Evolutionary conservation across 106 monocot genomes (phyloP).

Genomic region (Apostasia shenzhenica): DNA sequence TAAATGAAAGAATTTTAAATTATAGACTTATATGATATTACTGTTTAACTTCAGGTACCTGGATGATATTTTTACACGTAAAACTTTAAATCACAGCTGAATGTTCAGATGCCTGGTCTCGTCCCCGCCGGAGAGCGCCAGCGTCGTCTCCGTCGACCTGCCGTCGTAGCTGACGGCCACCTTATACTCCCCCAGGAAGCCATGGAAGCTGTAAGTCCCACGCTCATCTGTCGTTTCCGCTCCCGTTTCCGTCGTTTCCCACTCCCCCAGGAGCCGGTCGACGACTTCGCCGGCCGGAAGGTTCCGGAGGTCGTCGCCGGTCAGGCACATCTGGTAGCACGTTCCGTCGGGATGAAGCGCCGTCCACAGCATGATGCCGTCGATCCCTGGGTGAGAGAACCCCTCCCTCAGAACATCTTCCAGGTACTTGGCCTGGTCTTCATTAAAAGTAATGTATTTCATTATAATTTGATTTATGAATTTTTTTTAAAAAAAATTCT

Average conservation of each 20-base stretch:
- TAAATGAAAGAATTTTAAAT: too few relatives aligned
- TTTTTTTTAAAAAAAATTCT: too few relatives aligned
- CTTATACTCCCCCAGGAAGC: constrained; percentile 74
- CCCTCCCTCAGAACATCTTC: constrained; percentile 88
- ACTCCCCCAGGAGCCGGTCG: constrained; percentile 66
- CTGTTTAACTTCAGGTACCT: too few relatives aligned
- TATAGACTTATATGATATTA: too few relatives aligned
- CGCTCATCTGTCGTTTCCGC: constrained; percentile 65
- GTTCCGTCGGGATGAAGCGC: constrained; percentile 51
- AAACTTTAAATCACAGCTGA: constrained; percentile 28
- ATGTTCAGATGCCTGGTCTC: constrained; percentile 83
- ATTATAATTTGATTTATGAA: too few relatives aligned
- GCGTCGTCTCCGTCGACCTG: constrained; percentile 37
- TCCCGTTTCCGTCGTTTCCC: constrained; percentile 42
- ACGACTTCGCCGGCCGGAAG: constrained; percentile 73
- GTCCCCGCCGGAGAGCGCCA: constrained; percentile 50
- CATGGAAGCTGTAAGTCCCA: constrained; percentile 60
- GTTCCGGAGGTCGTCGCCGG: constrained; percentile 55
- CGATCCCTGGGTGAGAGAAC: constrained; percentile 64
- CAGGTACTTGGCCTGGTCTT: constrained; percentile 54
- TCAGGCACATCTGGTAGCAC: constrained; percentile 97
- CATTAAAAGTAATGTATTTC: background rate
- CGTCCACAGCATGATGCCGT: constrained; percentile 87
- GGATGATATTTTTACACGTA: too few relatives aligned
- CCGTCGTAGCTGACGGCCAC: constrained; percentile 41